These are phyloP conservation scores for Fusarium falciforme DNA, from an alignment of 2,329 filamentous ascomycete species.

Conservation along the genomic window DNA sequence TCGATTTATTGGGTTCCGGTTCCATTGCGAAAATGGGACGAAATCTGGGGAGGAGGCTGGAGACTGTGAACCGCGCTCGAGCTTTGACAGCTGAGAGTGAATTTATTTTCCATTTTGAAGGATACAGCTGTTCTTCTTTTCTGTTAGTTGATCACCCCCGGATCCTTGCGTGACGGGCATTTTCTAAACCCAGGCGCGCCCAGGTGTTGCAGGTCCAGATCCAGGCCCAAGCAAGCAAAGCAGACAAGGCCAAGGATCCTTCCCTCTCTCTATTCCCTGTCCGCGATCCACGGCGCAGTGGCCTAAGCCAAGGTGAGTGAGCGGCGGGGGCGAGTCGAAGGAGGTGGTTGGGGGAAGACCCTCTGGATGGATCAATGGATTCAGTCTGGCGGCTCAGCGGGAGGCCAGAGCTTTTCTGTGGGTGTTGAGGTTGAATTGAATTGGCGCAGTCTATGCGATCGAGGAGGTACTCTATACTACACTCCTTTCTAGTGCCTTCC, in stretches of 20 bases:
- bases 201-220: conserved; percentile 9
- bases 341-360: conserved; percentile 19
- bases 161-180: conserved; percentile 17
- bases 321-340: neutral
- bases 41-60: conserved; percentile 11
- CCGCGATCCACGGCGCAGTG: conserved; percentile 35
- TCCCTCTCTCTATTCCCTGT: conserved; percentile 19
- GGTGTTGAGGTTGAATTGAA: neutral
- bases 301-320: conserved; percentile 1
- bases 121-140: neutral
- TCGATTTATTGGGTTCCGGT: neutral
- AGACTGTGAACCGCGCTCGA: conserved; percentile 25
- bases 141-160: conserved; percentile 6
- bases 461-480: neutral
- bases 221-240: neutral
- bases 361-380: conserved; percentile 27
- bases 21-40: neutral
- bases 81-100: neutral
- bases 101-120: neutral
- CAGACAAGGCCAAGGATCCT: neutral
- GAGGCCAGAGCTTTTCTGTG: conserved; percentile 8
- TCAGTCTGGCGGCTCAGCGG: conserved; percentile 31
- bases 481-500: neutral
- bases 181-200: neutral
- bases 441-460: neutral